phyloP scores from a whole-genome alignment of 2,329 filamentous ascomycete genomes.

The Xylariaceae sp. region DNA sequence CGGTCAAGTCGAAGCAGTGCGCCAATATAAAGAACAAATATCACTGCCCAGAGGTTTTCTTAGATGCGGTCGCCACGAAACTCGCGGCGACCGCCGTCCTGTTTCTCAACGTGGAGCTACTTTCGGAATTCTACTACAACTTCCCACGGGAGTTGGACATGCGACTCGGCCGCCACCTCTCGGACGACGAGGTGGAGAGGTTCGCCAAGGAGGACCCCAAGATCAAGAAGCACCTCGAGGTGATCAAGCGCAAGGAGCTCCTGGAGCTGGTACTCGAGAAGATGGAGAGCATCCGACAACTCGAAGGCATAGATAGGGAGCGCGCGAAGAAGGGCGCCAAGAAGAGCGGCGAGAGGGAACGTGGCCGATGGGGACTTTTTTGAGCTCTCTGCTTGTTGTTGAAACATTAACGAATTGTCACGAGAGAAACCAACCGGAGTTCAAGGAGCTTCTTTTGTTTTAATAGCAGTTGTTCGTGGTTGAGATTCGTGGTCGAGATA shows the following conservation, averaged over 20 bases:
- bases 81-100: conserved; percentile 92
- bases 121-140: conserved; percentile 97
- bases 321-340: conserved; percentile 34
- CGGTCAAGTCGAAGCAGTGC: conserved; percentile 90
- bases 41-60: conserved; percentile 93
- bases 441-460: conserved; percentile 14
- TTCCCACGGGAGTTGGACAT: conserved; percentile 92
- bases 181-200: conserved; percentile 77
- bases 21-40: conserved; percentile 85
- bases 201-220: conserved; percentile 95
- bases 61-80: conserved; percentile 96
- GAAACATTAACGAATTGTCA: conserved; percentile 21
- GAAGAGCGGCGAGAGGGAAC: conserved; percentile 43
- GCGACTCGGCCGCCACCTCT: conserved; percentile 79
- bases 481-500: neutral
- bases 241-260: conserved; percentile 89
- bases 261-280: conserved; percentile 92
- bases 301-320: conserved; percentile 75
- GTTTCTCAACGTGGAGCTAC: conserved; percentile 94
- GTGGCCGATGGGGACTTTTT: conserved; percentile 55
- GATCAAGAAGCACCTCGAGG: conserved; percentile 84
- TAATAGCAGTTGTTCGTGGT: conserved; percentile 15
- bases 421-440: conserved; percentile 18
- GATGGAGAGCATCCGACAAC: conserved; percentile 85
- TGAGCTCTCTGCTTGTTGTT: conserved; percentile 26